These are phyloP conservation scores for Aspergillus heteromorphus DNA, from an alignment of 495 filamentous ascomycete genomes.

Conservation along the genomic window DNA sequence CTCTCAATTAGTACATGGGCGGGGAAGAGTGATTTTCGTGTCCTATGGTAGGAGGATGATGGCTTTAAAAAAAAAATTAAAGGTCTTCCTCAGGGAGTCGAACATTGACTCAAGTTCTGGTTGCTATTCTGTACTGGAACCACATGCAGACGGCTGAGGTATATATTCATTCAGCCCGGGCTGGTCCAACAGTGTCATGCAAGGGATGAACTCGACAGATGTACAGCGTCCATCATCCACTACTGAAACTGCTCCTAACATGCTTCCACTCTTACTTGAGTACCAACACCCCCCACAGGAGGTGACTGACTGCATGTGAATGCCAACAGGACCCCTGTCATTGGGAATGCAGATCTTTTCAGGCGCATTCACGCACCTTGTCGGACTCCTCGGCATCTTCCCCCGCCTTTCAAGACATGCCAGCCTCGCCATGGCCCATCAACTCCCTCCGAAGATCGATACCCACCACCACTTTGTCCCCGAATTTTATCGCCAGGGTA, in stretches of 20 bases:
- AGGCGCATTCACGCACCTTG: neutral
- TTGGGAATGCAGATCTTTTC: neutral
- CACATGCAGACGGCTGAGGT: too few species aligned
- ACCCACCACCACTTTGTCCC: conserved; percentile 41
- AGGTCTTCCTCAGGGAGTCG: too few species aligned
- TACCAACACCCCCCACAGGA: neutral
- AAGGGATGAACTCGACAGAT: neutral
- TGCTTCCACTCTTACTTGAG: neutral
- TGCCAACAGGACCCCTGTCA: neutral
- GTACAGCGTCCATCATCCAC: too few species aligned
- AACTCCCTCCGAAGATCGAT: conserved; percentile 25
- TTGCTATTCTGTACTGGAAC: too few species aligned
- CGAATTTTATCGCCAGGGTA: conserved; percentile 31
- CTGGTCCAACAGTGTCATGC: neutral
- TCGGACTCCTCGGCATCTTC: neutral
- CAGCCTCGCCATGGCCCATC: neutral
- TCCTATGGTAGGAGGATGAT: too few species aligned
- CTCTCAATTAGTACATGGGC: too few species aligned
- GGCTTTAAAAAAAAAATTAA: too few species aligned
- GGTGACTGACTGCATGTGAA: neutral
- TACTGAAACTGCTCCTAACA: too few species aligned
- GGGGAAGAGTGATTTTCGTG: too few species aligned
- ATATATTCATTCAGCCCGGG: neutral
- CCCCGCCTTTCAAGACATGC: neutral
- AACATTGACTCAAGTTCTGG: too few species aligned